Evolutionary conservation across 2,329 filamentous ascomycete genomes (phyloP).

Genomic region (Pseudogymnoascus sp.): DNA sequence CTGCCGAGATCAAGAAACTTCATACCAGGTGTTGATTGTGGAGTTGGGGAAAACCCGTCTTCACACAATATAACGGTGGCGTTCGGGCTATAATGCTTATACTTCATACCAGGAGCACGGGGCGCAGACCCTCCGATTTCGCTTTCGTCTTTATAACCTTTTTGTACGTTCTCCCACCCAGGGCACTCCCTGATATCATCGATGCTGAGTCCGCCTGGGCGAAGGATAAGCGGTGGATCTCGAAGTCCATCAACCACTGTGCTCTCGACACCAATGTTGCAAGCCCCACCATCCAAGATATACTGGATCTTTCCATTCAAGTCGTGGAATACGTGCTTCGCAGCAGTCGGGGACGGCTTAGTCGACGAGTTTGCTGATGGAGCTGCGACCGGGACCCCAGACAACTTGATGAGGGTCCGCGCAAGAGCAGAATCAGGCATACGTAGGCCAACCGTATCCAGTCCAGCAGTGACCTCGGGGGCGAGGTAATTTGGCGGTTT

Average conservation of each 20-base stretch:
- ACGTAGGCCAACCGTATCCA: constrained; percentile 77
- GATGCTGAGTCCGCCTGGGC: constrained; percentile 80
- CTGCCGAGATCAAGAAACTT: neutral
- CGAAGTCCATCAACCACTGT: constrained; percentile 91
- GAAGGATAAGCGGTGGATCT: constrained; percentile 68
- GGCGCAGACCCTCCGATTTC: constrained; percentile 60
- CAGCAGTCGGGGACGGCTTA: constrained; percentile 82
- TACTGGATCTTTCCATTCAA: constrained; percentile 72
- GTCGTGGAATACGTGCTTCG: constrained; percentile 82
- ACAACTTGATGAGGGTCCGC: constrained; percentile 72
- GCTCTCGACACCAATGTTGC: constrained; percentile 85
- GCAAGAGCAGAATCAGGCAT: constrained; percentile 85
- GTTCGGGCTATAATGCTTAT: constrained; percentile 91
- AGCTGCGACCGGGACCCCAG: constrained; percentile 72
- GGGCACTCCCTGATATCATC: constrained; percentile 64
- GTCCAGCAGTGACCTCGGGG: constrained; percentile 82
- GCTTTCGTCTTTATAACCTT: constrained; percentile 70
- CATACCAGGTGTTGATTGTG: neutral
- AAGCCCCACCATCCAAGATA: constrained; percentile 82
- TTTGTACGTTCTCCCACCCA: constrained; percentile 72
- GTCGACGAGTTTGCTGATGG: constrained; percentile 94
- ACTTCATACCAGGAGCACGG: constrained; percentile 95
- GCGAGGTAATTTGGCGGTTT: constrained; percentile 63
- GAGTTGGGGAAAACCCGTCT: constrained; percentile 23
- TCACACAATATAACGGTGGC: constrained; percentile 82